phyloP scores from a whole-genome alignment of 1,284 basidiomycete genomes.

The Athelia psychrophila region DNA sequence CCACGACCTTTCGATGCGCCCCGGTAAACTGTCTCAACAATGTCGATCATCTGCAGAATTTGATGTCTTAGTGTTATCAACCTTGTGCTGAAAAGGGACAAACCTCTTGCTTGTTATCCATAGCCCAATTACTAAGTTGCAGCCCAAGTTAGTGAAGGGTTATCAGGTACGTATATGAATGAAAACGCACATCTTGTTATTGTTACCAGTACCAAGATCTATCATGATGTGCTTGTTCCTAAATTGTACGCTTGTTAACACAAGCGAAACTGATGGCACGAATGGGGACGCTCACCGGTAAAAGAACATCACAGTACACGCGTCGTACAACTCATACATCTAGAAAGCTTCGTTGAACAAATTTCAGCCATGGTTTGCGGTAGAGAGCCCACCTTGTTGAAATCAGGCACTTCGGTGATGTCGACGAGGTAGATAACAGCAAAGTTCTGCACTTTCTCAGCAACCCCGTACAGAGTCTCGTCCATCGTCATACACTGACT shows the following conservation, averaged over 20 bases:
- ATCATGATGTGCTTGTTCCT: constrained; percentile 99
- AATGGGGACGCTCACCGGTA: constrained; percentile 64
- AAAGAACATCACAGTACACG: constrained; percentile 97
- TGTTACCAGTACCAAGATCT: constrained; percentile 98
- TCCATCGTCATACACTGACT: constrained; percentile 99
- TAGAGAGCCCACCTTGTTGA: constrained; percentile 81
- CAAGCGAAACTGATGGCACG: not conserved
- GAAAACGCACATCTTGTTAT: constrained; percentile 91
- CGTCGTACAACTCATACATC: constrained; percentile 96
- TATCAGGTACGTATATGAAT: not conserved
- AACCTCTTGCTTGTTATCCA: constrained; percentile 96
- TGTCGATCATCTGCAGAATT: constrained; percentile 81
- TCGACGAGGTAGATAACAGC: constrained; percentile 96
- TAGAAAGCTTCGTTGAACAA: constrained; percentile 25
- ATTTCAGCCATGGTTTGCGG: not conserved
- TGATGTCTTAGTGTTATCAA: constrained; percentile 6
- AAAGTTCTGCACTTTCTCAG: constrained; percentile 98
- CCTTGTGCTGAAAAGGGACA: constrained; percentile 15
- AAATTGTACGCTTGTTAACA: constrained; percentile 6
- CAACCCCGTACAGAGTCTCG: constrained; percentile 90
- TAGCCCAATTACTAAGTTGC: constrained; percentile 84
- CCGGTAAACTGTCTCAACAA: constrained; percentile 97
- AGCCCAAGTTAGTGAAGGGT: constrained; percentile 2
- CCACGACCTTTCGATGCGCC: constrained; percentile 97
- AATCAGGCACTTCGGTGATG: constrained; percentile 97